A percentile compares a stretch with the other conserved stretches of the same genome.
These are phyloP conservation scores for Tuber microsphaerosporum DNA, from an alignment of 495 filamentous ascomycete species.

Conservation along the genomic window DNA sequence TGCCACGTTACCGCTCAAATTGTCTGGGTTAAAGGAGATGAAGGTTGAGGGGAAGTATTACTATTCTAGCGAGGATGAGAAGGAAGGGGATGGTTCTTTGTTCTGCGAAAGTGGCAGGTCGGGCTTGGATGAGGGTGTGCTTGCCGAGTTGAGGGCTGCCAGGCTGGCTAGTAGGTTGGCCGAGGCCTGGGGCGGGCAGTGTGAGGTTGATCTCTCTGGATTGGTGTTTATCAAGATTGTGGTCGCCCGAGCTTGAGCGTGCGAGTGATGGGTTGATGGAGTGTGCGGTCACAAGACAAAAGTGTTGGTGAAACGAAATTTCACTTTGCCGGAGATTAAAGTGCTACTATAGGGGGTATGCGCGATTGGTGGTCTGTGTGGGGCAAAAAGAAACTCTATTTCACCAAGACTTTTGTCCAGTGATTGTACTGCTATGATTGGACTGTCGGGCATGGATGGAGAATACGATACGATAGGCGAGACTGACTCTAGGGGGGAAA, in stretches of 20 bases:
- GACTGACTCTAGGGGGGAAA: background rate
- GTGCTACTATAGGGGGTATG: too few relatives aligned
- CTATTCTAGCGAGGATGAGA: background rate
- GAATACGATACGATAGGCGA: background rate
- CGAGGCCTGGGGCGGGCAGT: background rate
- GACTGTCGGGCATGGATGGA: background rate
- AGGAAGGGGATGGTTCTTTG: background rate
- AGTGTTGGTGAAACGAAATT: too few relatives aligned
- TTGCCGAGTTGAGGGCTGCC: background rate
- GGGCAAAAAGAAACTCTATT: too few relatives aligned
- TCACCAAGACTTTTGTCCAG: too few relatives aligned
- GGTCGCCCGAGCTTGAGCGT: background rate
- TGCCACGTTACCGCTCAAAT: background rate
- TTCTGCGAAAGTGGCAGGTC: background rate
- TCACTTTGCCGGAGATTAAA: too few relatives aligned
- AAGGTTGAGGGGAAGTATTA: background rate
- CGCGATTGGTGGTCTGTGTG: too few relatives aligned
- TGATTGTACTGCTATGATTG: background rate
- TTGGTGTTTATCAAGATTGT: background rate
- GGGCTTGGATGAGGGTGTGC: background rate
- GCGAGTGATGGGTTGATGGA: background rate
- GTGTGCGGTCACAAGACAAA: background rate
- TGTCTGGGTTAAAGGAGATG: background rate
- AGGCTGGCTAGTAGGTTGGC: background rate
- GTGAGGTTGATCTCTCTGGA: background rate